Conservation (phyloP, 148 eudicot species). For the Nepenthes gracilis region DNA sequence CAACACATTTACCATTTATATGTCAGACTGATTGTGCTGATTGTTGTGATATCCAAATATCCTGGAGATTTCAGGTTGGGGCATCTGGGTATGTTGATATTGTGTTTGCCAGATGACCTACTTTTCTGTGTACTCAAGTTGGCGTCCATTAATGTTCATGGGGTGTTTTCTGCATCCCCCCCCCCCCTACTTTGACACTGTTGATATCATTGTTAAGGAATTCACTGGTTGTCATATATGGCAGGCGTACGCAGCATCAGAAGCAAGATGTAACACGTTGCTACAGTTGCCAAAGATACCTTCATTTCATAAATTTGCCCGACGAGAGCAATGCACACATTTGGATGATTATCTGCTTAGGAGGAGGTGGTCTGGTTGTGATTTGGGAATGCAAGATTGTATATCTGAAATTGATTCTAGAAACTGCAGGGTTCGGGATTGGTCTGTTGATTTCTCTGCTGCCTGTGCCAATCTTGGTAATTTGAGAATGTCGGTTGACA, state of each 20-base stretch:
- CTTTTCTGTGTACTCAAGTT: no score
- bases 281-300: slow-evolving; percentile 86
- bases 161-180: no score
- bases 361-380: slow-evolving; percentile 61
- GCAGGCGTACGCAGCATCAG: slow-evolving; percentile 88
- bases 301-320: slow-evolving; percentile 88
- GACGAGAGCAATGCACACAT: slow-evolving; percentile 69
- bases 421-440: slow-evolving; percentile 94
- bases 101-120: no score
- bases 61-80: no score
- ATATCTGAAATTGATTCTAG: slow-evolving; percentile 90
- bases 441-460: slow-evolving; percentile 93
- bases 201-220: no score
- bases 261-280: slow-evolving; percentile 42
- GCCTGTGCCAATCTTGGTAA: slow-evolving; percentile 66
- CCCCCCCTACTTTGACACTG: no score
- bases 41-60: no score
- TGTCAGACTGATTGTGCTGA: no score
- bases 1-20: no score
- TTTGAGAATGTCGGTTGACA: slow-evolving; percentile 57
- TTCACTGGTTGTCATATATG: neutral
- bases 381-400: slow-evolving; percentile 70
- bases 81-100: no score
- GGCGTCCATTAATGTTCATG: no score
- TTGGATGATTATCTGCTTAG: slow-evolving; percentile 63